Conservation (phyloP, 2,329 filamentous ascomycete genomes). For the Aspergillus aculeatus region DNA sequence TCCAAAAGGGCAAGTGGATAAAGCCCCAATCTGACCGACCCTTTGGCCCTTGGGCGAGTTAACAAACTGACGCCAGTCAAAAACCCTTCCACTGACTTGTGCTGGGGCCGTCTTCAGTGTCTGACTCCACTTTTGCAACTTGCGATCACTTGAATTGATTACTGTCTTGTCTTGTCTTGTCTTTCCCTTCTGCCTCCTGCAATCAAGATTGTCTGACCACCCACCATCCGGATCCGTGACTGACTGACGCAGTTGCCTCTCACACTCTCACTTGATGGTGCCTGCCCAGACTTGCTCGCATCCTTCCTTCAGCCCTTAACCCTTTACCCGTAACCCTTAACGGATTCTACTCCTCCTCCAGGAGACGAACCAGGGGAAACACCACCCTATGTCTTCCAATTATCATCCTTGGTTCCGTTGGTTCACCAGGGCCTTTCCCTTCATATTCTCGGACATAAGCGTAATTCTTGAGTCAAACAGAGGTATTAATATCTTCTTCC, state of each 20-base stretch:
- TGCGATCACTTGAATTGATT: not conserved
- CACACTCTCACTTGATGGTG: not conserved
- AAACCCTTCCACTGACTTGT: not conserved
- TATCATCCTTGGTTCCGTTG: constrained; percentile 8
- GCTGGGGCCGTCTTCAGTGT: constrained; percentile 15
- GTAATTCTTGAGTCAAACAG: constrained; percentile 1
- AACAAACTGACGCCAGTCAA: constrained; percentile 7
- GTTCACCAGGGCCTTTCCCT: constrained; percentile 4
- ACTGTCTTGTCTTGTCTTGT: constrained; percentile 10
- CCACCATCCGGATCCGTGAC: constrained; percentile 1
- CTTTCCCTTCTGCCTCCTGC: constrained; percentile 14
- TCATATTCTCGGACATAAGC: not conserved
- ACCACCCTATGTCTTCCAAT: constrained; percentile 10
- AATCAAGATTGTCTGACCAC: constrained; percentile 22
- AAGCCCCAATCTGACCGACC: constrained; percentile 10
- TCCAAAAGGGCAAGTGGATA: constrained; percentile 8
- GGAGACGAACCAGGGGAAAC: constrained; percentile 12
- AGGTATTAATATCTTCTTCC: constrained; percentile 15
- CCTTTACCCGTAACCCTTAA: not conserved
- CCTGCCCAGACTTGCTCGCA: constrained; percentile 4
- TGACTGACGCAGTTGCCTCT: constrained; percentile 3
- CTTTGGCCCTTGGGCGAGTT: not conserved
- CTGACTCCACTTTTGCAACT: constrained; percentile 10
- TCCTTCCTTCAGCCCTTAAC: constrained; percentile 2
- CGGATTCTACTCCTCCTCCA: not conserved